Conservation (phyloP, 1,284 basidiomycete species). For the Somion occarium region DNA sequence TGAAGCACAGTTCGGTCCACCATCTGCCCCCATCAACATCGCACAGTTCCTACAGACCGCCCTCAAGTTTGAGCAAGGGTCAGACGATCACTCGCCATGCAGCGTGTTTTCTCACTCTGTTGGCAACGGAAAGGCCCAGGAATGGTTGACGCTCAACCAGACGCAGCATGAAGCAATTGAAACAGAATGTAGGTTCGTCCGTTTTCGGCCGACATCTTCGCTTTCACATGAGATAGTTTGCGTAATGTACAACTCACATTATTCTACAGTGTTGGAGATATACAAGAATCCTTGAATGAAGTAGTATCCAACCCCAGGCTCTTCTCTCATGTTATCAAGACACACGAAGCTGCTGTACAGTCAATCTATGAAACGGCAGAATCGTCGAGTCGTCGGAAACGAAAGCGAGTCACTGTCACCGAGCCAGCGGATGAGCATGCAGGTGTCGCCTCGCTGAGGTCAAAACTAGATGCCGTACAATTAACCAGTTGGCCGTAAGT, state of each 20-base stretch:
- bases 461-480: conserved; percentile 41
- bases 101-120: background rate
- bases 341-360: conserved; percentile 46
- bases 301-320: conserved; percentile 52
- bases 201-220: too few species aligned
- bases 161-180: conserved; percentile 11
- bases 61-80: conserved; percentile 12
- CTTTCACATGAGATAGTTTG: background rate
- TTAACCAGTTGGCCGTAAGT: conserved; percentile 60
- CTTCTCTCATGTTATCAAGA: conserved; percentile 49
- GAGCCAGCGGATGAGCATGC: conserved; percentile 29
- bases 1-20: conserved; percentile 30
- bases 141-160: background rate
- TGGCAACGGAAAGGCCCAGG: background rate
- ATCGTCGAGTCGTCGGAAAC: conserved; percentile 37
- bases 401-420: conserved; percentile 32
- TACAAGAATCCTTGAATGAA: conserved; percentile 40
- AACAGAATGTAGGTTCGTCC: conserved; percentile 29
- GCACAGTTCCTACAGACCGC: conserved; percentile 22
- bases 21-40: conserved; percentile 26
- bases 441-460: conserved; percentile 43
- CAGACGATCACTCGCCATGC: background rate
- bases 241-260: background rate
- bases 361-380: conserved; percentile 42
- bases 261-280: conserved; percentile 47